Evolutionary conservation across 108 stramenopile genomes (phyloP), one percentile per base, ranked within the genome.

Genomic region (Epithemia pelagica): DNA sequence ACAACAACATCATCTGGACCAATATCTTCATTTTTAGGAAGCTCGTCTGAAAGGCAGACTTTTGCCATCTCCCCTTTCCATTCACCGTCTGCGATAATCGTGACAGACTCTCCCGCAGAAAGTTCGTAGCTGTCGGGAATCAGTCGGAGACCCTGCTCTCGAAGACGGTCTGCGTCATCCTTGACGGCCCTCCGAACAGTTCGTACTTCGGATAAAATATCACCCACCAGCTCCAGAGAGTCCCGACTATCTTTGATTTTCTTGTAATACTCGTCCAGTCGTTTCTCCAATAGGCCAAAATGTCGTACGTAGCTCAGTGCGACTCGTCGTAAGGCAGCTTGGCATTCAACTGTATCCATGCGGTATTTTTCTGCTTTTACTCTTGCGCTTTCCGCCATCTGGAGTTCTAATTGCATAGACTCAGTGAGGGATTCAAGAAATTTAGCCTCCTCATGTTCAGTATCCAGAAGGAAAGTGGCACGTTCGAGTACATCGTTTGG

Each of bases 401-500:
- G 33, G 1, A 70, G 52, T 56, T 89, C 82, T 10, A 67, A 57
- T 60, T 87, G 82, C 61, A 92, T 54, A 18, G 91, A 79, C 18
- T 28, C 30, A 1, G 73, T 71, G 68, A 85, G 37, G n/a, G 79
- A 65, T 29, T 56, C 66, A 25, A 78, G 56, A 26, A 58, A 23
- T 19, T 7, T n/a, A 19, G 56, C 22, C 26, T 23, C 52, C 56
- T 28, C 66, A 71, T 58, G 10, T 7, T 32, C 58, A 23, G 24
- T 53, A 21, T 37, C 66, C 64, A 83, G 72, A 1, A 87, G 66
- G 3, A 70, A 67, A 0, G 88, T 71, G 2, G 91, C 88, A 67
- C 91, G 65, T 2, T 59, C 28, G 22, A 92, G 59, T n/a, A 92
- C 82, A 54, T 82, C 84, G 23, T 76, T 69, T 21, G 91, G 84